These are phyloP conservation scores for Crinitomyces ghanaensis DNA, from an alignment of 805 yeast genomes.

Conservation along the genomic window DNA sequence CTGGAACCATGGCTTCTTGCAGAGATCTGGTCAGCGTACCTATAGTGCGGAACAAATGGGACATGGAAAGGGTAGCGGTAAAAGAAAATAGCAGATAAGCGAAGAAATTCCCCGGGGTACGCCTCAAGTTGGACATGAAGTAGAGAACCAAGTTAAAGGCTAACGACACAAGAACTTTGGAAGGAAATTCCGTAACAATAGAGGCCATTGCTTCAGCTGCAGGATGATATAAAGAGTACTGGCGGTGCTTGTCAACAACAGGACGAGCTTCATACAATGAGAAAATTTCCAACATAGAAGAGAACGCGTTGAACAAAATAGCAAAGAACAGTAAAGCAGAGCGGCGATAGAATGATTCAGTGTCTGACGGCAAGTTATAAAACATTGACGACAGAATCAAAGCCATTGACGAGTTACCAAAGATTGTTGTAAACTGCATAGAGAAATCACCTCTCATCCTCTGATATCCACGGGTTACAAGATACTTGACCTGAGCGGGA, in stretches of 20 bases:
- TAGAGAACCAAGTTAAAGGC: constrained; percentile 40
- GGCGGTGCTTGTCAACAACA: constrained; percentile 47
- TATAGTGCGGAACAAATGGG: constrained; percentile 37
- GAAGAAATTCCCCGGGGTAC: constrained; percentile 46
- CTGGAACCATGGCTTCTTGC: constrained; percentile 35
- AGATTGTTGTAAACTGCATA: constrained; percentile 32
- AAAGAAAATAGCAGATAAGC: constrained; percentile 34
- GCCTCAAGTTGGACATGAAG: constrained; percentile 43
- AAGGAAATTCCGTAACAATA: constrained; percentile 47
- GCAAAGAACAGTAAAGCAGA: constrained; percentile 55
- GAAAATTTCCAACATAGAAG: constrained; percentile 35
- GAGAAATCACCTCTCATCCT: constrained; percentile 41
- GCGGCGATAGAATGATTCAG: constrained; percentile 43
- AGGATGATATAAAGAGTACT: constrained; percentile 48
- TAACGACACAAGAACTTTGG: constrained; percentile 33
- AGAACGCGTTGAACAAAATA: constrained; percentile 34
- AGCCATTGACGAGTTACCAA: constrained; percentile 40
- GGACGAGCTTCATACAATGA: constrained; percentile 37
- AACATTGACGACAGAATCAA: constrained; percentile 47
- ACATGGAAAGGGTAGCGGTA: constrained; percentile 41
- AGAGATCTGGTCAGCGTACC: constrained; percentile 29
- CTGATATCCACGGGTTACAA: constrained; percentile 40
- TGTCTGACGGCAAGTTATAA: constrained; percentile 36
- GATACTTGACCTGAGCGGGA: constrained; percentile 36
- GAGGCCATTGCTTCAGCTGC: constrained; percentile 56